These are phyloP conservation scores for Colletotrichum euphorbiae DNA, from an alignment of 2,329 filamentous ascomycete species.

Conservation along the genomic window DNA sequence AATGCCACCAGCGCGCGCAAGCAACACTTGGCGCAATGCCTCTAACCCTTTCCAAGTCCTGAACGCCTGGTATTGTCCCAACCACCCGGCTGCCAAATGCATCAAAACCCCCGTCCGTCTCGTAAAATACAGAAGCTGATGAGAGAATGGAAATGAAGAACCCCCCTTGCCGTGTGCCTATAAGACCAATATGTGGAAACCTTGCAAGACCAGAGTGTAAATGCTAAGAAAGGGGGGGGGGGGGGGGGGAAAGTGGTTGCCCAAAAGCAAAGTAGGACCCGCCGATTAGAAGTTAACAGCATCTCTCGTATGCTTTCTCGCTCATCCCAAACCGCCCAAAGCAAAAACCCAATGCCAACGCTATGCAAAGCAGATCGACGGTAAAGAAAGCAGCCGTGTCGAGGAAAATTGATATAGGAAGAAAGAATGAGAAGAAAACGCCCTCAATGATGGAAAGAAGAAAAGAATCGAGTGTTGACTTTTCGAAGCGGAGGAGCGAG, in stretches of 20 bases:
- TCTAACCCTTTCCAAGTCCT: slow-evolving; percentile 33
- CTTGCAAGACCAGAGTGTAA: slow-evolving; percentile 11
- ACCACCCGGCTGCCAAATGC: slow-evolving; percentile 27
- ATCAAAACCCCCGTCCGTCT: slow-evolving; percentile 10
- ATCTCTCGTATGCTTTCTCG: slow-evolving; percentile 30
- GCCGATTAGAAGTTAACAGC: slow-evolving; percentile 37
- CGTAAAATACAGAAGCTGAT: slow-evolving; percentile 32
- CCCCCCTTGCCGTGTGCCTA: slow-evolving; percentile 29
- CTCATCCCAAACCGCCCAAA: slow-evolving; percentile 31
- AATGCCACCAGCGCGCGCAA: neutral
- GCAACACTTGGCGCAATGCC: neutral
- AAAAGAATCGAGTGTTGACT: slow-evolving; percentile 1
- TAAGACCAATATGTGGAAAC: slow-evolving; percentile 13
- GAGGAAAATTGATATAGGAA: neutral
- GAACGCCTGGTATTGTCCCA: slow-evolving; percentile 37
- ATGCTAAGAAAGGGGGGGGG: neutral
- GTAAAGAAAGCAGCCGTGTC: slow-evolving; percentile 22
- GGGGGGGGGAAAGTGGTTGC: neutral
- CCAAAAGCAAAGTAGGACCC: slow-evolving; percentile 22
- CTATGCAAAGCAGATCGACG: slow-evolving; percentile 26
- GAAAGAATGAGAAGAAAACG: slow-evolving; percentile 8
- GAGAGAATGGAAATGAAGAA: neutral
- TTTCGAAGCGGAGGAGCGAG: slow-evolving; percentile 25
- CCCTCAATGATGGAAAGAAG: neutral
- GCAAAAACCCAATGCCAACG: slow-evolving; percentile 33